Base-by-base conservation (phyloP, 352 stramenopile genomes). In the Nothophytophthora sp. region DNA sequence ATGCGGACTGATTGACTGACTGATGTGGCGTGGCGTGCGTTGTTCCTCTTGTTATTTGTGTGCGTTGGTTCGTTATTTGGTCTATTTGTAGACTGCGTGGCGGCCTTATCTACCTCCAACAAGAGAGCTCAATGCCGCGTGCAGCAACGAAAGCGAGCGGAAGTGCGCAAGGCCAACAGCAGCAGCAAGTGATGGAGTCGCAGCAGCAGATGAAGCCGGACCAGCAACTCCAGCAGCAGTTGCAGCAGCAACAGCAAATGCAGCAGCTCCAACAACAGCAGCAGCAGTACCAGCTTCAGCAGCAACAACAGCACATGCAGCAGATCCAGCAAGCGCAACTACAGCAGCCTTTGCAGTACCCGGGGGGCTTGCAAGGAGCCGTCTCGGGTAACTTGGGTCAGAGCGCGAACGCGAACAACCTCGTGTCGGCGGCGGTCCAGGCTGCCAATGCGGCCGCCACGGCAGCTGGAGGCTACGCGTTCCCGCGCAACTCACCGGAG, bases 401-500 rank as follows among this genome's bases (percentile, higher is more conserved):
- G 40, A 79, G 55, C 24, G 49, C 73, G 20, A 65, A 44, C 5
- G 58, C 66, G 3, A 63, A 63, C 24, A 84, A 64, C 16, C 43
- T 84, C 20, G 67, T 78, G 27, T 70, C 74, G 5, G 64, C 57
- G 3, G 69, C 70, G 0, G 63, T 73, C 8, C 73, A 78, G 45
- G 67, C 62, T 33, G 71, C 69, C 16, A 74, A 66, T 50, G 60
- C 50, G n/a, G 60, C 45, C 8, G 57, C 57, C 7, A 61, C 56
- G 9, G 61, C 70, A 9, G 63, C 56, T 36, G 65, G 60, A 11
- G 69, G 67, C 6, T 84, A 83, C 46, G 59, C 77, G 18, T 88
- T 89, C 35, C 71, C 76, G 12, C 78, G 79, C 20, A 90, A 90
- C 19, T 87, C 75, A 15, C 76, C 79, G 0, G 81, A 92, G 49